Evolutionary conservation across 352 stramenopile genomes (phyloP).

Genomic region (Globisporangium recalcitrans): DNA sequence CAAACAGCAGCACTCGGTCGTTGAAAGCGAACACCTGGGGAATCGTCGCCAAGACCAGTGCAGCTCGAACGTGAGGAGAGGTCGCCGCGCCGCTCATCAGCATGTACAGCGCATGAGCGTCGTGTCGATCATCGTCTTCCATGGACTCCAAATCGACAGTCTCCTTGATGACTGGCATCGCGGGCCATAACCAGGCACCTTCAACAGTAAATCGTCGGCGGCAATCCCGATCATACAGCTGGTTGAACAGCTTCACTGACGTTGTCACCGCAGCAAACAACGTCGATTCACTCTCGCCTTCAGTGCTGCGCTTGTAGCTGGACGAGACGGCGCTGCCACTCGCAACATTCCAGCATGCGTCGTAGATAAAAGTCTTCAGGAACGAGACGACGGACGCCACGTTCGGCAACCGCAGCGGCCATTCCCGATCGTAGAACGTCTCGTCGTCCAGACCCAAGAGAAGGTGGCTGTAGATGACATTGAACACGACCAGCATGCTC

Average conservation of each 20-base stretch:
- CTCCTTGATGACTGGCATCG: constrained; percentile 61
- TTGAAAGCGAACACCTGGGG: constrained; percentile 79
- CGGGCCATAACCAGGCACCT: constrained; percentile 61
- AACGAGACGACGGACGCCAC: constrained; percentile 40
- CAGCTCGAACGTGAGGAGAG: constrained; percentile 34
- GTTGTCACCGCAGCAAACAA: constrained; percentile 51
- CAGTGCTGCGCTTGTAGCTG: background rate
- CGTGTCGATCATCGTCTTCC: constrained; percentile 43
- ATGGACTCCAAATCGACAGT: constrained; percentile 59
- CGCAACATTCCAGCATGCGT: constrained; percentile 53
- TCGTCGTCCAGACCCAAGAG: constrained; percentile 63
- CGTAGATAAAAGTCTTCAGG: constrained; percentile 65
- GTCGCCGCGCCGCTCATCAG: constrained; percentile 33
- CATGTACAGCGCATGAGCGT: constrained; percentile 41
- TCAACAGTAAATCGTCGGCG: constrained; percentile 42
- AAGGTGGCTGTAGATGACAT: constrained; percentile 59
- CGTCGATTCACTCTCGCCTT: constrained; percentile 21
- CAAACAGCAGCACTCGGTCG: constrained; percentile 69
- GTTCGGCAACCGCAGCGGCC: constrained; percentile 42
- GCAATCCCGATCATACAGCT: constrained; percentile 70
- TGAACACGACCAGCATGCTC: constrained; percentile 54
- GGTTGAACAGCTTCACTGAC: constrained; percentile 74
- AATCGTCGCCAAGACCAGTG: constrained; percentile 63
- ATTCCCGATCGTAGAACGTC: constrained; percentile 59
- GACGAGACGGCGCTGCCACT: constrained; percentile 13